These are phyloP conservation scores for Cladophialophora carrionii DNA, from an alignment of 2,329 filamentous ascomycete species.

Conservation along the genomic window DNA sequence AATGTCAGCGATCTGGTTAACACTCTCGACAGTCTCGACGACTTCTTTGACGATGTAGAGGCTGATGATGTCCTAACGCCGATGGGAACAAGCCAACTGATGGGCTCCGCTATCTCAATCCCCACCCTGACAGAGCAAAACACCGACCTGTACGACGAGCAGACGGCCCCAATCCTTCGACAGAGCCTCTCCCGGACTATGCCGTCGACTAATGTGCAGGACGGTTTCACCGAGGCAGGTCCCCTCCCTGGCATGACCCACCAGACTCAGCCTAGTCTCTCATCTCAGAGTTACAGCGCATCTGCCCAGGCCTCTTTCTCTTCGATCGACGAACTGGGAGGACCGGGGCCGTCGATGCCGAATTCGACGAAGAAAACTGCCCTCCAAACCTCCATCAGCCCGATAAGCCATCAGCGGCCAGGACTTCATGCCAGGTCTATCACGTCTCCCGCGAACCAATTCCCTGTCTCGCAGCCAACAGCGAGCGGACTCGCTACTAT, in stretches of 20 bases:
- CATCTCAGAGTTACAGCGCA: slow-evolving; percentile 26
- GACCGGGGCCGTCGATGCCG: slow-evolving; percentile 59
- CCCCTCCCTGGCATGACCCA: slow-evolving; percentile 61
- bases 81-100: slow-evolving; percentile 45
- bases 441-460: slow-evolving; percentile 71
- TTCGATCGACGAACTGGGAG: slow-evolving; percentile 46
- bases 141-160: slow-evolving; percentile 87
- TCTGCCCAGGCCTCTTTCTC: slow-evolving; percentile 35
- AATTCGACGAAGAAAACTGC: slow-evolving; percentile 58
- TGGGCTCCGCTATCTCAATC: slow-evolving; percentile 55
- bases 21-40: slow-evolving; percentile 76
- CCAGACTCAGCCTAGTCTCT: slow-evolving; percentile 36
- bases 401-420: slow-evolving; percentile 85
- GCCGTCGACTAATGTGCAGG: slow-evolving; percentile 77
- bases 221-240: slow-evolving; percentile 76
- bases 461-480: slow-evolving; percentile 42
- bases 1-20: slow-evolving; percentile 81
- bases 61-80: slow-evolving; percentile 39
- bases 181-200: slow-evolving; percentile 75
- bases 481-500: slow-evolving; percentile 27
- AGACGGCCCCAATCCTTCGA: slow-evolving; percentile 85
- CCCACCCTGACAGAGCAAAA: slow-evolving; percentile 69
- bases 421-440: slow-evolving; percentile 78
- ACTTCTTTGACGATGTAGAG: slow-evolving; percentile 77
- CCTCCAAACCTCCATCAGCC: slow-evolving; percentile 70